phyloP scores from a whole-genome alignment of 441 rosid species.

The Kokia cookei region DNA sequence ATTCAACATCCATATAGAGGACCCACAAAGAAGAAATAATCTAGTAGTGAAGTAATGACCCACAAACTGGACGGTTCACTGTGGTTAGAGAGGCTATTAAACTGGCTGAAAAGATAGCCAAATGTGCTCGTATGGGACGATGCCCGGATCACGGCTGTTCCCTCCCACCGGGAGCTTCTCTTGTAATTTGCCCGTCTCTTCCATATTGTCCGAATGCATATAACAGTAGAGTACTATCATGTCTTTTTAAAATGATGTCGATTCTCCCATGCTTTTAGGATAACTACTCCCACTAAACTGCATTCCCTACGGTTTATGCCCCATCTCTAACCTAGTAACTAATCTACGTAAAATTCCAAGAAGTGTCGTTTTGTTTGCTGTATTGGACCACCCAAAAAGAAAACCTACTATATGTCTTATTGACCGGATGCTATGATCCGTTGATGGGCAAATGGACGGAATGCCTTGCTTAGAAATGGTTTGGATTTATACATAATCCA shows the following conservation, averaged over 20 bases:
- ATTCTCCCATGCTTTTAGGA: not conserved
- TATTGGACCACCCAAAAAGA: not conserved
- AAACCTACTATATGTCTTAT: conserved; percentile 7
- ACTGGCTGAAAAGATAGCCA: too few relatives aligned
- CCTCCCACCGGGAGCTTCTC: too few relatives aligned
- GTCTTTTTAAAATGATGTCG: not conserved
- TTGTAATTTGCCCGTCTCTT: too few relatives aligned
- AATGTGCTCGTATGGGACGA: too few relatives aligned
- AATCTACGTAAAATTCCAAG: not conserved
- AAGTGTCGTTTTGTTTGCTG: not conserved
- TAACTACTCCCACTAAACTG: not conserved
- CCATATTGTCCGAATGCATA: not conserved
- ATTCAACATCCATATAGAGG: not conserved
- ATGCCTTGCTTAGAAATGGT: not conserved
- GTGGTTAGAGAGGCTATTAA: too few relatives aligned
- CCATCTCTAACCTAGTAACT: not conserved
- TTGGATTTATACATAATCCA: too few relatives aligned
- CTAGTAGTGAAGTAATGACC: not conserved
- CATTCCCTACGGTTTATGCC: not conserved
- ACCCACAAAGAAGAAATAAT: not conserved
- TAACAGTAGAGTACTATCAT: not conserved
- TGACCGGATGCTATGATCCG: conserved; percentile 19
- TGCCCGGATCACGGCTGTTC: too few relatives aligned
- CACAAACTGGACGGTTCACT: not conserved
- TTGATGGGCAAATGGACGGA: not conserved